Conservation (phyloP, 1,284 basidiomycete species). For the Flammula alnicola region DNA sequence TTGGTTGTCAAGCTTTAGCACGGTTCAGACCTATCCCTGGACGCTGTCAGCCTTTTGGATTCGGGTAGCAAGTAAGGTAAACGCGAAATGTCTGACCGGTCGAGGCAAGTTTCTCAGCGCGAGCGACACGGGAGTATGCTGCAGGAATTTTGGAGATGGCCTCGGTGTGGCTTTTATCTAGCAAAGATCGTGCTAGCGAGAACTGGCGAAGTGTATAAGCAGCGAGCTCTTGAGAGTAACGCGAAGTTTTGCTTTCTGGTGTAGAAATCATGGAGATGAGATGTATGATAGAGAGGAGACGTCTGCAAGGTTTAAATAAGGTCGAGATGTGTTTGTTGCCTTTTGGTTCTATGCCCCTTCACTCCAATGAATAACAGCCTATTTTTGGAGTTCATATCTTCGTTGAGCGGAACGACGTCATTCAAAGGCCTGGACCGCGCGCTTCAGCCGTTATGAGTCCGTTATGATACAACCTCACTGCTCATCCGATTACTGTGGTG, state of each 20-base stretch:
- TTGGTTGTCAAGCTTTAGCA: slow-evolving; percentile 11
- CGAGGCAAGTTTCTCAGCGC: slow-evolving; percentile 22
- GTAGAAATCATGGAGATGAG: slow-evolving; percentile 16
- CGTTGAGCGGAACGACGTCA: slow-evolving; percentile 8
- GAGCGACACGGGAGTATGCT: slow-evolving; percentile 30
- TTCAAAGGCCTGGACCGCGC: not conserved
- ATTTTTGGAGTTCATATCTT: not conserved
- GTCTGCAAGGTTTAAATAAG: too few relatives aligned
- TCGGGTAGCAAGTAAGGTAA: not conserved
- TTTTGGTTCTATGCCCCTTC: not conserved
- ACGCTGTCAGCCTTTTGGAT: slow-evolving; percentile 1
- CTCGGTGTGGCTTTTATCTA: slow-evolving; percentile 35
- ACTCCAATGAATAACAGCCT: not conserved
- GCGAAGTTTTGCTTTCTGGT: slow-evolving; percentile 22
- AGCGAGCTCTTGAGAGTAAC: slow-evolving; percentile 51
- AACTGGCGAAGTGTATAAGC: slow-evolving; percentile 54
- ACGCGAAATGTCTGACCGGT: slow-evolving; percentile 22
- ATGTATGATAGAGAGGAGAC: not conserved
- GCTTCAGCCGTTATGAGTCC: too few relatives aligned
- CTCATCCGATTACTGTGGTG: too few relatives aligned
- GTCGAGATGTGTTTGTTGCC: too few relatives aligned
- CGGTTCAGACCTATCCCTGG: slow-evolving; percentile 11
- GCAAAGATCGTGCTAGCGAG: slow-evolving; percentile 37
- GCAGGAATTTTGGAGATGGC: slow-evolving; percentile 42
- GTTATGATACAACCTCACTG: too few relatives aligned